phyloP scores from a whole-genome alignment of 2,329 filamentous ascomycete genomes.

The Intubia oerlemansii region DNA sequence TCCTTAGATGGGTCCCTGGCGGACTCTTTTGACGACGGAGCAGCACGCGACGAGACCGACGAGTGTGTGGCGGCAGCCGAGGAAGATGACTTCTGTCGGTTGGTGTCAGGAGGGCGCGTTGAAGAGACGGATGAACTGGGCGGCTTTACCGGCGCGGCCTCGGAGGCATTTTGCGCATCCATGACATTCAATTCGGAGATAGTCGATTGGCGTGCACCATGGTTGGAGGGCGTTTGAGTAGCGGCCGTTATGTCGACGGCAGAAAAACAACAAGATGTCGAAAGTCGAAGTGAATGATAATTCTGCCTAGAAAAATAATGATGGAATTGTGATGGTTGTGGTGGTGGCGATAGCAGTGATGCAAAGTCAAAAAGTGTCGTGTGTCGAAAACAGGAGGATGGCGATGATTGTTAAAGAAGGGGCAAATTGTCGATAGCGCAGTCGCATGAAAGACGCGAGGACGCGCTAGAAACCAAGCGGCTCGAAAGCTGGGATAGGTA shows the following conservation, averaged over 20 bases:
- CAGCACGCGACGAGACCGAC: conserved; percentile 4
- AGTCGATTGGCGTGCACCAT: conserved; percentile 33
- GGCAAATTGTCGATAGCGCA: no score
- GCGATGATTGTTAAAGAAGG: no score
- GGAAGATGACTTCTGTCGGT: conserved; percentile 13
- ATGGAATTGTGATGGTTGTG: no score
- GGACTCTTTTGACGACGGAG: conserved; percentile 4
- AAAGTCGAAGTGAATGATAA: background rate
- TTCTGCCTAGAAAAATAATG: no score
- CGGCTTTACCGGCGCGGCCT: conserved; percentile 38
- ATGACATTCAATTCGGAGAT: conserved; percentile 39
- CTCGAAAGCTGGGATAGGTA: no score
- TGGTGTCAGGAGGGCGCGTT: conserved; percentile 14
- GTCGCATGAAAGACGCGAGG: no score
- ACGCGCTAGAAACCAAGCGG: no score
- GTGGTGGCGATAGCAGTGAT: no score
- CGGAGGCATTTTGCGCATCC: conserved; percentile 47
- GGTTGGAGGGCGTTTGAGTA: conserved; percentile 27
- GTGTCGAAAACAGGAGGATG: no score
- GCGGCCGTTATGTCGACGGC: conserved; percentile 10
- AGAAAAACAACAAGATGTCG: conserved; percentile 1
- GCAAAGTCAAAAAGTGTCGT: no score
- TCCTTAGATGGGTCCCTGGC: conserved; percentile 1
- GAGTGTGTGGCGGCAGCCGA: conserved; percentile 9
- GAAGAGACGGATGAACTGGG: conserved; percentile 26